Conservation (phyloP, 495 filamentous ascomycete genomes). For the Parmelia sp. region DNA sequence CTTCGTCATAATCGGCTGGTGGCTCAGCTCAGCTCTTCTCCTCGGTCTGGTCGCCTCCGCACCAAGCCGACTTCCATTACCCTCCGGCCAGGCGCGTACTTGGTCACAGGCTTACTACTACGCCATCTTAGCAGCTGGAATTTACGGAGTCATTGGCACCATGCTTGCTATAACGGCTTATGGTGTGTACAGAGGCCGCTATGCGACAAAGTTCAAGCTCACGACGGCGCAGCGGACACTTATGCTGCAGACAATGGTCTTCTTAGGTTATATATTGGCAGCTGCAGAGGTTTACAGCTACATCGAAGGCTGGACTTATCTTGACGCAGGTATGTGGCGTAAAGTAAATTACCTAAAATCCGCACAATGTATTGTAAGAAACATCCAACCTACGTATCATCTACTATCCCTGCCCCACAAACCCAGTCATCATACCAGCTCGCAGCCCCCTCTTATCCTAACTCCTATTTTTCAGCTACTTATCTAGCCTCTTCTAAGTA, state of each 20-base stretch:
- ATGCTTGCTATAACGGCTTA: not conserved
- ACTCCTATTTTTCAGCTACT: too few species aligned
- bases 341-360: too few species aligned
- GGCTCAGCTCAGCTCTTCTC: conserved; percentile 2
- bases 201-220: not conserved
- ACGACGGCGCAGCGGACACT: conserved; percentile 1
- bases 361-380: too few species aligned
- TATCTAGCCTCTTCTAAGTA: too few species aligned
- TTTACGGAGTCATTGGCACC: conserved; percentile 1
- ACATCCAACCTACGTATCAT: too few species aligned
- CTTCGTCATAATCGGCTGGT: conserved; percentile 2
- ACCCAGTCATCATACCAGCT: too few species aligned
- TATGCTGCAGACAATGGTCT: not conserved
- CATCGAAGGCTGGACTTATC: conserved; percentile 1
- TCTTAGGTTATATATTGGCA: not conserved
- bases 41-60: not conserved
- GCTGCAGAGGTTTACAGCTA: not conserved
- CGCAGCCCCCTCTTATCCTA: too few species aligned
- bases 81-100: not conserved
- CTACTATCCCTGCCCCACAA: too few species aligned
- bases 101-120: conserved; percentile 1
- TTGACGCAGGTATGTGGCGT: conserved; percentile 1
- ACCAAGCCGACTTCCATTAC: not conserved
- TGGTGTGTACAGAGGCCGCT: not conserved
- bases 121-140: not conserved